phyloP scores from a whole-genome alignment of 331 rosid genomes.

The Stylosanthes scabra region DNA sequence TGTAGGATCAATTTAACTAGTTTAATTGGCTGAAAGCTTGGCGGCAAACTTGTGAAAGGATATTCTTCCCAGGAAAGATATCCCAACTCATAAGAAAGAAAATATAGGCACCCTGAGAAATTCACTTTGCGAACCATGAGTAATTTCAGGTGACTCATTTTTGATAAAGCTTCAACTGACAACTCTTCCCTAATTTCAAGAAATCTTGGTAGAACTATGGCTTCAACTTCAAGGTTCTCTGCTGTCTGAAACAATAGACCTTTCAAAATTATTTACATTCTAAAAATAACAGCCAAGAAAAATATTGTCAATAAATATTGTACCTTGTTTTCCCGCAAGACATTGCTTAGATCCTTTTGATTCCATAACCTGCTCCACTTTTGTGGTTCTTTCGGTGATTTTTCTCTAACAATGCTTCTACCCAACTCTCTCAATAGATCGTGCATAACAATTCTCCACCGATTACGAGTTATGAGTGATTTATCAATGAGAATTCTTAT shows the following conservation, averaged over 20 bases:
- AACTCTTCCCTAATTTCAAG: neutral
- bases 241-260: neutral
- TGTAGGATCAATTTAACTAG: neutral
- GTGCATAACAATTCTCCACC: neutral
- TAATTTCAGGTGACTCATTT: constrained; percentile 27
- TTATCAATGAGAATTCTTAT: constrained; percentile 31
- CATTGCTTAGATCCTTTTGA: neutral
- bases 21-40: neutral
- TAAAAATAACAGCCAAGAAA: neutral
- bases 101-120: neutral
- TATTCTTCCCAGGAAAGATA: neutral
- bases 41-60: constrained; percentile 14
- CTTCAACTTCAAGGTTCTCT: neutral
- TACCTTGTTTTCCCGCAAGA: neutral
- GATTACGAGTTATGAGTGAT: neutral
- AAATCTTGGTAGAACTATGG: neutral
- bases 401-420: constrained; percentile 10
- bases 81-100: neutral
- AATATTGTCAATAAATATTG: neutral
- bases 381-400: constrained; percentile 15
- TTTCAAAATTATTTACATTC: neutral
- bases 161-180: neutral
- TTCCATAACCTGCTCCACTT: constrained; percentile 29
- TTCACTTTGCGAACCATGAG: neutral
- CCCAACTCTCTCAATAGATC: constrained; percentile 29